These are phyloP conservation scores for Lachancea nothofagi DNA, from an alignment of 805 yeast species.

Conservation along the genomic window DNA sequence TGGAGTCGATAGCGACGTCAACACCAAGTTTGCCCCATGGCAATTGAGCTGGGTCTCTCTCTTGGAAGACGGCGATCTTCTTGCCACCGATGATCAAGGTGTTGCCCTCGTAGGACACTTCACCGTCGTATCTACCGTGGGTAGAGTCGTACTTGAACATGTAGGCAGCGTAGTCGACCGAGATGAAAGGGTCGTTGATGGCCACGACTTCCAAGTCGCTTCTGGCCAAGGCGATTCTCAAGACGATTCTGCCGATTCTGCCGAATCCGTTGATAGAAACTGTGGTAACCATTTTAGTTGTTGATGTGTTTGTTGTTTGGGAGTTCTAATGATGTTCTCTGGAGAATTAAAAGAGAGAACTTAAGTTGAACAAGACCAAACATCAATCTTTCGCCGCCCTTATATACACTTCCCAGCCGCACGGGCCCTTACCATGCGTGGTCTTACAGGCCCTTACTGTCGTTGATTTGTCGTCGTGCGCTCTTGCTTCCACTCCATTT, in stretches of 20 bases:
- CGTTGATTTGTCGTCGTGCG: not conserved
- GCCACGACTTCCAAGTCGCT: conserved; percentile 53
- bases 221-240: conserved; percentile 57
- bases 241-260: conserved; percentile 64
- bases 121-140: conserved; percentile 60
- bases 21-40: conserved; percentile 64
- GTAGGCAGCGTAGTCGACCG: conserved; percentile 65
- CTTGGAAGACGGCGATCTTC: conserved; percentile 49
- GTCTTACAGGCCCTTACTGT: not conserved
- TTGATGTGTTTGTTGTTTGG: not conserved
- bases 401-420: conserved; percentile 5
- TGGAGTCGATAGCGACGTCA: conserved; percentile 63
- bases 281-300: conserved; percentile 25
- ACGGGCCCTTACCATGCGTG: not conserved
- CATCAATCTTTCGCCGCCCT: conserved; percentile 1
- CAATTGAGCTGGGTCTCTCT: conserved; percentile 60
- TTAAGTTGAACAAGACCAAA: not conserved
- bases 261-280: conserved; percentile 73
- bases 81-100: conserved; percentile 50
- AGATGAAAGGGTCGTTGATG: conserved; percentile 65
- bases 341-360: conserved; percentile 1
- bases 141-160: conserved; percentile 74
- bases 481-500: not conserved
- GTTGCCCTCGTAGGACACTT: conserved; percentile 48
- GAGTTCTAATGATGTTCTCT: conserved; percentile 3